Evolutionary conservation across 495 filamentous ascomycete species (phyloP).

Genomic region (Symbiotaphrina buchneri): DNA sequence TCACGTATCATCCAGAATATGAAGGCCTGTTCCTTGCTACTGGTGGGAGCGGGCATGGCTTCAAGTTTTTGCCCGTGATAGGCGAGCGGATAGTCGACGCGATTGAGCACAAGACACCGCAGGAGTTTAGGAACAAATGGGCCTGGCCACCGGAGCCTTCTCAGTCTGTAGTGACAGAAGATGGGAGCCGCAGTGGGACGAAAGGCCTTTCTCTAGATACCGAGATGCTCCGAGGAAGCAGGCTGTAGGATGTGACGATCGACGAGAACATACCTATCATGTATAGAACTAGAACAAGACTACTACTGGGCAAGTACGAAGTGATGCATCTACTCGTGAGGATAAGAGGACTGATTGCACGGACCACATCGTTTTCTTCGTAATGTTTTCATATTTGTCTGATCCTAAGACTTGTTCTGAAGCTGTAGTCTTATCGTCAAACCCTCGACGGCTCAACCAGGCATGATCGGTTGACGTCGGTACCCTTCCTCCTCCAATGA

Average conservation of each 20-base stretch:
- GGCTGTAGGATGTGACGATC: background rate
- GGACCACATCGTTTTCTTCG: too few relatives aligned
- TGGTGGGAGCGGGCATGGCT: slow-evolving; percentile 70
- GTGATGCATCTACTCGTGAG: too few relatives aligned
- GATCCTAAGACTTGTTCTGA: too few relatives aligned
- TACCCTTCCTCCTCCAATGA: too few relatives aligned
- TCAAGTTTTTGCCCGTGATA: slow-evolving; percentile 74
- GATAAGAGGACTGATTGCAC: too few relatives aligned
- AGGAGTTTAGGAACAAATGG: slow-evolving; percentile 43
- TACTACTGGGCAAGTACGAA: too few relatives aligned
- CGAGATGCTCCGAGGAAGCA: slow-evolving; percentile 1
- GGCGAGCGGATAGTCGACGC: slow-evolving; percentile 57
- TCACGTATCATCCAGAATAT: slow-evolving; percentile 50
- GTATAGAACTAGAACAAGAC: too few relatives aligned
- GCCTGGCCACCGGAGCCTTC: slow-evolving; percentile 23
- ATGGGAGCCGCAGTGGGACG: slow-evolving; percentile 12
- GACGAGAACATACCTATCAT: too few relatives aligned
- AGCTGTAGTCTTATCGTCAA: too few relatives aligned
- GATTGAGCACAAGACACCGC: slow-evolving; percentile 29
- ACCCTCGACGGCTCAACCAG: too few relatives aligned
- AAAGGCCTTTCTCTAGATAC: background rate
- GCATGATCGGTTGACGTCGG: too few relatives aligned
- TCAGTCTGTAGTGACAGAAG: slow-evolving; percentile 26
- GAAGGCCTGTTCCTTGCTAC: slow-evolving; percentile 55
- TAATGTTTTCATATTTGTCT: too few relatives aligned